Evolutionary conservation across 495 filamentous ascomycete genomes (phyloP), one percentile per base, ranked within the genome.

Genomic region (Neurospora sp.): DNA sequence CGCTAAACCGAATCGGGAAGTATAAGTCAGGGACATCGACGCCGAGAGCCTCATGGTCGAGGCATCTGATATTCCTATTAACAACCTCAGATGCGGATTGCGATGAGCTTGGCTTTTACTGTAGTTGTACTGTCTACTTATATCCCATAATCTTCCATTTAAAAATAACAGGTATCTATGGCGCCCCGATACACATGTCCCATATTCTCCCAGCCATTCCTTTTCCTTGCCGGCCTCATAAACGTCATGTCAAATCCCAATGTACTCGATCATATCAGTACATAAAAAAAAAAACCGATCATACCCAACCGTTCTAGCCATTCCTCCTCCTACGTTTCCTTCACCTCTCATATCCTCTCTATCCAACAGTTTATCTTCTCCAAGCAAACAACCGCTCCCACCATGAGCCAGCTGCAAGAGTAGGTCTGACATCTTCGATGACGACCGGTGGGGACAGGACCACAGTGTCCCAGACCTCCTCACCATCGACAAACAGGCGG

Each of bases 401-500:
- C 7, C 85, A 77, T 31, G 80, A 84, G 1, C 80, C 76, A 39
- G 27, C 27, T 66, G 54, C 27, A 27, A 66, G 14, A 31, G 79
- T 74, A 23, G 23, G 20, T 35, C 75, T 75, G 5, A 66, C 76
- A 11, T 73, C 75, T 74, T 49, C 31, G 71, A 76, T 18, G 14
- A 66, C 49, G 35, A 70, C 37, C 11, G 84, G 80, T 20, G 90
- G 89, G 5, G 89, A 87, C 12, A 88, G 79, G 14, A 91, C 72
- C 0, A 88, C 83, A 69, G 86, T 91, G 66, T 89, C 90, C 95
- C 95, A 98, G 10, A 85, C 86, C 75, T 94, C 91, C 31, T 85
- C 83, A 0, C 93, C 94, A 80, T 97, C 92, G 6, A 97, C 86
- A 79, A 91, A 96, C 3, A 96, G 82, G n/a, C 91, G 86, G 77